These are phyloP conservation scores for Cucurbitaria berberidis DNA, from an alignment of 2,329 filamentous ascomycete genomes.

Conservation along the genomic window DNA sequence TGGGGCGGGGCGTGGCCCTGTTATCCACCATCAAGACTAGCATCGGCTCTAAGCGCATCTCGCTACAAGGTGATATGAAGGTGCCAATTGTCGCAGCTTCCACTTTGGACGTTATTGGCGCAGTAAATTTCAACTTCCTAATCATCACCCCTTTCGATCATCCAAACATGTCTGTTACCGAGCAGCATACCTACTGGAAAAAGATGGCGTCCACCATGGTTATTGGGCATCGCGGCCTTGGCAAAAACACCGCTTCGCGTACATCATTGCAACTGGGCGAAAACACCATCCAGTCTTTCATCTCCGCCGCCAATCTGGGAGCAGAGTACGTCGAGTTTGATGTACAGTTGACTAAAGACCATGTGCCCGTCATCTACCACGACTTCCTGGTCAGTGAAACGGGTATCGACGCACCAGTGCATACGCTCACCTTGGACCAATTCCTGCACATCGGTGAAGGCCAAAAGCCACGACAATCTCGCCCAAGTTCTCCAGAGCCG, in stretches of 20 bases:
- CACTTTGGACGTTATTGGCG: conserved; percentile 86
- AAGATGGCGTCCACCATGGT: conserved; percentile 88
- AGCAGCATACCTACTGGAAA: conserved; percentile 95
- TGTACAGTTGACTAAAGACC: conserved; percentile 97
- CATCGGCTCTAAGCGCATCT: conserved; percentile 85
- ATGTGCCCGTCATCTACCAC: conserved; percentile 97
- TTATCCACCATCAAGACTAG: conserved; percentile 84
- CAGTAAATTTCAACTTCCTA: conserved; percentile 95
- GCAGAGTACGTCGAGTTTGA: conserved; percentile 78
- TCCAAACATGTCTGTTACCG: conserved; percentile 89
- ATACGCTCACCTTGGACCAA: conserved; percentile 92
- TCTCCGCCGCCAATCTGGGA: conserved; percentile 91
- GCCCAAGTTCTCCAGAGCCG: conserved; percentile 54
- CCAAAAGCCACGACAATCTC: conserved; percentile 54
- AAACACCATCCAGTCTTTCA: conserved; percentile 95
- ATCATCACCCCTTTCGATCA: conserved; percentile 94
- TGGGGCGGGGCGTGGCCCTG: conserved; percentile 87
- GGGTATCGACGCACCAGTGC: conserved; percentile 93
- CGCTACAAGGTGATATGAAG: conserved; percentile 87
- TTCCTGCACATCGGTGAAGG: conserved; percentile 84
- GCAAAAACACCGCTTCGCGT: conserved; percentile 85
- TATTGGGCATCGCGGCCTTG: conserved; percentile 73
- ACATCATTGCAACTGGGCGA: conserved; percentile 93
- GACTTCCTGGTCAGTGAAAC: conserved; percentile 98
- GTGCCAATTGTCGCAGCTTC: conserved; percentile 87